Evolutionary conservation across 345 rosid genomes (phyloP).

Genomic region (Syzygium oleosum): DNA sequence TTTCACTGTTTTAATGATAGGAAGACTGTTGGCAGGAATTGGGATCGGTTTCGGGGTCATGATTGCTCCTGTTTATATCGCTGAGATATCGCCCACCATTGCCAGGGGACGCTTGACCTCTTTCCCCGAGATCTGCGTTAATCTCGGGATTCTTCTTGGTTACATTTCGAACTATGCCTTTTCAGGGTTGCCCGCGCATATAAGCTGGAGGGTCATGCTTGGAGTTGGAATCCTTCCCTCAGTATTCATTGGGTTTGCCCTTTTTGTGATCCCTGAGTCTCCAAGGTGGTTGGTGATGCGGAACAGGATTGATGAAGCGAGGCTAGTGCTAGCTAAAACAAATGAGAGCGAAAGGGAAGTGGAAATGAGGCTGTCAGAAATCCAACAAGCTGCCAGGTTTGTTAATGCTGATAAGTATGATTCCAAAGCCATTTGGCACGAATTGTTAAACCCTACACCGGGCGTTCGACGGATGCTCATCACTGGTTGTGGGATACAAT

Average conservation of each 20-base stretch:
- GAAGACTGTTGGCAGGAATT: conserved; percentile 39
- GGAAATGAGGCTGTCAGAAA: conserved; percentile 48
- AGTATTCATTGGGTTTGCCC: conserved; percentile 36
- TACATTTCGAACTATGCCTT: conserved; percentile 52
- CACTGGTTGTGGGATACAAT: conserved; percentile 56
- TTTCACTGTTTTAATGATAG: conserved; percentile 41
- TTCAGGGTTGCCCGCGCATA: conserved; percentile 30
- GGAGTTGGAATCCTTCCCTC: conserved; percentile 55
- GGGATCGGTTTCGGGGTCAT: conserved; percentile 14
- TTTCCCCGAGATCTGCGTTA: conserved; percentile 58
- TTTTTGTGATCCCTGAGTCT: conserved; percentile 55
- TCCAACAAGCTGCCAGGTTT: conserved; percentile 32
- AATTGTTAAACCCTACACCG: conserved; percentile 38
- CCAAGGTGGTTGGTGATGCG: conserved; percentile 64
- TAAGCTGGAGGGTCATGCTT: conserved; percentile 59
- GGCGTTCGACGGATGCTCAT: conserved; percentile 38
- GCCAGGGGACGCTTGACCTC: conserved; percentile 53
- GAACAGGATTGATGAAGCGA: conserved; percentile 40
- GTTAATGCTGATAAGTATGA: conserved; percentile 14
- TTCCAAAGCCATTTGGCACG: conserved; percentile 39
- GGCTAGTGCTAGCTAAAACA: conserved; percentile 38
- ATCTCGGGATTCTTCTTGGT: conserved; percentile 61
- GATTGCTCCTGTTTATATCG: background rate
- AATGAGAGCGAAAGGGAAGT: conserved; percentile 33
- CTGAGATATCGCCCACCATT: conserved; percentile 15